A percentile compares a stretch with the other conserved stretches of the same genome.
Evolutionary conservation across 2,329 filamentous ascomycete genomes (phyloP).

Genomic region (Talaromyces sp.): DNA sequence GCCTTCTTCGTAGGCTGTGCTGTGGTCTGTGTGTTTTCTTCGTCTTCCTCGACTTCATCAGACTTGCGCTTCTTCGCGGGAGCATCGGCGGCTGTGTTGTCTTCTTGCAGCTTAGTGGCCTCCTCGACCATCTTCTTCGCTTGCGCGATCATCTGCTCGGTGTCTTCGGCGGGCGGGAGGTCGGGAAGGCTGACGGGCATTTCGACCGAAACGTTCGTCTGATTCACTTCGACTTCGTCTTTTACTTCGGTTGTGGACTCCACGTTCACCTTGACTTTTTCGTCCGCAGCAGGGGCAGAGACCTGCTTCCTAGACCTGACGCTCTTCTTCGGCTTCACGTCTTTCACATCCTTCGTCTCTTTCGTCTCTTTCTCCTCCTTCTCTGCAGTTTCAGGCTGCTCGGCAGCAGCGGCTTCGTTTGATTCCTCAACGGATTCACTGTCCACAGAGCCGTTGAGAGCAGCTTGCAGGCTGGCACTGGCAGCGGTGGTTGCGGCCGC

Average conservation of each 20-base stretch:
- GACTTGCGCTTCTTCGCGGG: slow-evolving; percentile 64
- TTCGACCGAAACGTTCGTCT: slow-evolving; percentile 70
- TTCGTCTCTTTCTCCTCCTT: slow-evolving; percentile 17
- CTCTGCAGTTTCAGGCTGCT: slow-evolving; percentile 16
- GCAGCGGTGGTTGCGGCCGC: slow-evolving; percentile 45
- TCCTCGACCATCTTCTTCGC: slow-evolving; percentile 84
- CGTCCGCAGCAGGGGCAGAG: slow-evolving; percentile 21
- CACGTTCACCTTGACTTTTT: slow-evolving; percentile 64
- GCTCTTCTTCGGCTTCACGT: slow-evolving; percentile 12
- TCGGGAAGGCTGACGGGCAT: slow-evolving; percentile 63
- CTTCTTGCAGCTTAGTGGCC: slow-evolving; percentile 47
- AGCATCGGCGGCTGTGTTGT: slow-evolving; percentile 26
- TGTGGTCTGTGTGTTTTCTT: slow-evolving; percentile 33
- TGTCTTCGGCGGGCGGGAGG: slow-evolving; percentile 69
- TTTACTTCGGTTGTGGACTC: slow-evolving; percentile 55
- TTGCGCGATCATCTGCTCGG: slow-evolving; percentile 75
- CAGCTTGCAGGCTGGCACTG: slow-evolving; percentile 44
- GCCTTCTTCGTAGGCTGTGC: slow-evolving; percentile 65
- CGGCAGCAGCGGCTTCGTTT: slow-evolving; percentile 23
- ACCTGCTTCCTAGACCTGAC: slow-evolving; percentile 17
- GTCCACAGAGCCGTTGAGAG: slow-evolving; percentile 36
- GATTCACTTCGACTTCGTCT: slow-evolving; percentile 61
- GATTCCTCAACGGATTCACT: slow-evolving; percentile 19
- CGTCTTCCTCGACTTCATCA: slow-evolving; percentile 57
- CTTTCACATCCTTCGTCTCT: slow-evolving; percentile 3